Evolutionary conservation across 2,329 filamentous ascomycete genomes (phyloP).

Genomic region (Fusarium sublunatum): DNA sequence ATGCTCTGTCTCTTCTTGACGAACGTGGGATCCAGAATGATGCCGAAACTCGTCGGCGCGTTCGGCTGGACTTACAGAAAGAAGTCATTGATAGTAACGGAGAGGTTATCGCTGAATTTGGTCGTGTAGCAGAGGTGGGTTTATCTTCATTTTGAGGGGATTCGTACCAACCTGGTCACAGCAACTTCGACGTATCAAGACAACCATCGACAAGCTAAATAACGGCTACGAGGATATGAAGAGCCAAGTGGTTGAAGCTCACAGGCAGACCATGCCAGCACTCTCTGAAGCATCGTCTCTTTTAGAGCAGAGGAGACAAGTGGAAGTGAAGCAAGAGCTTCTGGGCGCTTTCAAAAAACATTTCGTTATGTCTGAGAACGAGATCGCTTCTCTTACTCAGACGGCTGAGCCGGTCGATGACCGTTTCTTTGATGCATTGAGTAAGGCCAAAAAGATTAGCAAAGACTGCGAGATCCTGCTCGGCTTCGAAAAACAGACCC

Average conservation of each 20-base stretch:
- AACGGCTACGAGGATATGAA: conserved; percentile 84
- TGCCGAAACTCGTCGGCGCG: conserved; percentile 78
- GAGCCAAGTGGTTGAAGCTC: conserved; percentile 78
- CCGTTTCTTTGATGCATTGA: conserved; percentile 81
- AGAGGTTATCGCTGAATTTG: conserved; percentile 87
- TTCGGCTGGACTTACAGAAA: conserved; percentile 86
- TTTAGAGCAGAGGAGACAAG: conserved; percentile 76
- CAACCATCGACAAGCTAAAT: conserved; percentile 82
- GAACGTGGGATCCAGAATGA: conserved; percentile 77
- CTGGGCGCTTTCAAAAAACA: conserved; percentile 81
- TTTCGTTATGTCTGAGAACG: conserved; percentile 86
- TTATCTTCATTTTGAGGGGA: background rate
- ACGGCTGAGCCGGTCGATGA: conserved; percentile 86
- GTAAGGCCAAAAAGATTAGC: conserved; percentile 86
- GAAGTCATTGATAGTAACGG: conserved; percentile 95
- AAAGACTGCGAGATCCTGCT: conserved; percentile 90
- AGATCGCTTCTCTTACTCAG: conserved; percentile 79
- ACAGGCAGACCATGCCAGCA: conserved; percentile 77
- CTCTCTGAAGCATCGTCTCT: conserved; percentile 81
- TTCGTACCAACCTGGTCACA: conserved; percentile 55
- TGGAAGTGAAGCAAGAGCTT: conserved; percentile 83
- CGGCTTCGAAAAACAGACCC: conserved; percentile 87
- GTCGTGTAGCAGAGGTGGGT: conserved; percentile 84
- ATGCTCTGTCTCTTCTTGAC: conserved; percentile 84
- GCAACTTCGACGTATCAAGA: conserved; percentile 88